Percentiles rank a stretch among this genome's conserved stretches.
Conservation (phyloP, 2,329 filamentous ascomycete species). For the Diaporthe batatas region DNA sequence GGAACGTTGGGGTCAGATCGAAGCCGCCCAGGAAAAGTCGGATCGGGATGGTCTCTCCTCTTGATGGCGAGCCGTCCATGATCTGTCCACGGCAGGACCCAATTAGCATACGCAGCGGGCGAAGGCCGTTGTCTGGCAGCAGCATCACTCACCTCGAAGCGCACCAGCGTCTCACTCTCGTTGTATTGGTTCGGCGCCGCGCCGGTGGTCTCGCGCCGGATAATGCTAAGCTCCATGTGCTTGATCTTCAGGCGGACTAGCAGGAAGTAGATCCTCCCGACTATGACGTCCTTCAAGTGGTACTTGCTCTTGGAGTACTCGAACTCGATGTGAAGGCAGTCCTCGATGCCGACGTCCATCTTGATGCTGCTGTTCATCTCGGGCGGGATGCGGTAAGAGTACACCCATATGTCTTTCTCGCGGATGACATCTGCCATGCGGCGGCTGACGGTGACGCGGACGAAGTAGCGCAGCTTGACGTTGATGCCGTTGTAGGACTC, state of each 20-base stretch:
- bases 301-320: constrained; percentile 99
- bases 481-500: constrained; percentile 99
- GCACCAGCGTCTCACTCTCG: constrained; percentile 96
- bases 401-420: constrained; percentile 99
- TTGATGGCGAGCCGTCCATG: constrained; percentile 98
- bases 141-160: constrained; percentile 80
- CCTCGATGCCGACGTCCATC: constrained; percentile 99
- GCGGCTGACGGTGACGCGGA: constrained; percentile 94
- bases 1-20: constrained; percentile 97
- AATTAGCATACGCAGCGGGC: constrained; percentile 2
- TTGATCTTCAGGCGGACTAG: constrained; percentile 98
- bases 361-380: constrained; percentile 99
- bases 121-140: neutral
- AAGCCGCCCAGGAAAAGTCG: constrained; percentile 97
- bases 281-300: constrained; percentile 98
- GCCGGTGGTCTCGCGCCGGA: constrained; percentile 94
- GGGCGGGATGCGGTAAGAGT: constrained; percentile 96
- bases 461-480: constrained; percentile 98
- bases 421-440: constrained; percentile 98
- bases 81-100: constrained; percentile 67
- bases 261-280: constrained; percentile 98
- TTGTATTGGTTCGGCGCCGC: constrained; percentile 99
- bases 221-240: constrained; percentile 99
- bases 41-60: constrained; percentile 95
- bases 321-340: constrained; percentile 99